Conservation (phyloP, 257 asterid genomes). For the Leptodermis oblonga region DNA sequence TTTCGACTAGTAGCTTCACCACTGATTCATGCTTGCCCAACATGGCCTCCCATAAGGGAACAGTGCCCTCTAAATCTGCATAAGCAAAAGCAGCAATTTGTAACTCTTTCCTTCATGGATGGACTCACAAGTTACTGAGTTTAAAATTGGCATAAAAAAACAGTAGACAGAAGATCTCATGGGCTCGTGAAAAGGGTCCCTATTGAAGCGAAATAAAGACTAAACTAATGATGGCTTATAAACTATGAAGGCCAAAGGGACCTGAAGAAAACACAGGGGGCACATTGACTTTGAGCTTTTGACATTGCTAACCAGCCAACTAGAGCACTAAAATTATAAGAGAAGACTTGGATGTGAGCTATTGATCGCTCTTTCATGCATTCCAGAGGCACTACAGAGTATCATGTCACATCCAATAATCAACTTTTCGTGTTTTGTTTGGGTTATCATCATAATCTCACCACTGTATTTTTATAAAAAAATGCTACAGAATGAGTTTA, state of each 20-base stretch:
- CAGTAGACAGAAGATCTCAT: too few species aligned
- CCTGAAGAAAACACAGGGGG: background rate
- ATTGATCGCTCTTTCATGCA: background rate
- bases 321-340: background rate
- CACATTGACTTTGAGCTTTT: background rate
- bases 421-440: background rate
- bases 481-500: background rate
- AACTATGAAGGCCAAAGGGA: background rate
- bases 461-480: too few species aligned
- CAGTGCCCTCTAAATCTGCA: slow-evolving; percentile 43
- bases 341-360: background rate
- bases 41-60: slow-evolving; percentile 50
- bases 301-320: background rate
- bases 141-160: too few species aligned
- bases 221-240: background rate
- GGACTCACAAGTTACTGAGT: background rate
- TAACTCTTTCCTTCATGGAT: background rate
- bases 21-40: slow-evolving; percentile 36
- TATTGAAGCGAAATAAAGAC: background rate
- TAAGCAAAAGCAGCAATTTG: background rate
- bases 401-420: background rate
- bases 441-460: background rate
- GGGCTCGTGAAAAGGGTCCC: background rate
- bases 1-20: slow-evolving; percentile 23
- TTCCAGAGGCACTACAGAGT: background rate